These are phyloP conservation scores for Saussurea involucrata DNA, from an alignment of 129 eudicot genomes.

Conservation along the genomic window DNA sequence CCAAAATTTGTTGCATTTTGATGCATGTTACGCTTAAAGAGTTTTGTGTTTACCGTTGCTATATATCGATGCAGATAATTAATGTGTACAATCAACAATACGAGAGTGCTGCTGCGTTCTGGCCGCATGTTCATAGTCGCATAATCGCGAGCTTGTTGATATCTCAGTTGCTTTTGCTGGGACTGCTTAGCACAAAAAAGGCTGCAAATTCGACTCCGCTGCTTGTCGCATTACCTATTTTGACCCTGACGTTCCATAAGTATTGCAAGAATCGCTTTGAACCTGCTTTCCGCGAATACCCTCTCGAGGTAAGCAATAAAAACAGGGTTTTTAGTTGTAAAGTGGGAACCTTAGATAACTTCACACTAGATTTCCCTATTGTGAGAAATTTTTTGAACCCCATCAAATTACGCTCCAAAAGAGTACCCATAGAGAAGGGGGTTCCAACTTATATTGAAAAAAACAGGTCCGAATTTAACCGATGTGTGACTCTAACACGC, in stretches of 20 bases:
- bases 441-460: too few relatives aligned
- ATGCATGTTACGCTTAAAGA: background rate
- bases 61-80: constrained; percentile 52
- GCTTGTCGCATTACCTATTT: constrained; percentile 63
- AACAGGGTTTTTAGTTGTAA: background rate
- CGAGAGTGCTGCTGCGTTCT: constrained; percentile 89
- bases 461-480: too few relatives aligned
- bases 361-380: background rate
- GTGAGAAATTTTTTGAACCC: background rate
- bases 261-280: constrained; percentile 89
- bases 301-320: constrained; percentile 68
- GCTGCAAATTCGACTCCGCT: constrained; percentile 91
- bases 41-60: background rate
- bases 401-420: background rate
- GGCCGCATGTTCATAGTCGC: constrained; percentile 98
- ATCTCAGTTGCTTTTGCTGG: constrained; percentile 82
- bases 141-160: constrained; percentile 86
- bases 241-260: constrained; percentile 77
- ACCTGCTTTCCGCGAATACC: constrained; percentile 89
- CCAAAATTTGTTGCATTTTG: background rate
- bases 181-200: constrained; percentile 84
- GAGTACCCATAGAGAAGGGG: too few relatives aligned
- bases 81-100: constrained; percentile 90
- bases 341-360: background rate
- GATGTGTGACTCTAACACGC: too few relatives aligned